Conservation (phyloP, 768 basidiomycete genomes). For the Sarcodon sp. region DNA sequence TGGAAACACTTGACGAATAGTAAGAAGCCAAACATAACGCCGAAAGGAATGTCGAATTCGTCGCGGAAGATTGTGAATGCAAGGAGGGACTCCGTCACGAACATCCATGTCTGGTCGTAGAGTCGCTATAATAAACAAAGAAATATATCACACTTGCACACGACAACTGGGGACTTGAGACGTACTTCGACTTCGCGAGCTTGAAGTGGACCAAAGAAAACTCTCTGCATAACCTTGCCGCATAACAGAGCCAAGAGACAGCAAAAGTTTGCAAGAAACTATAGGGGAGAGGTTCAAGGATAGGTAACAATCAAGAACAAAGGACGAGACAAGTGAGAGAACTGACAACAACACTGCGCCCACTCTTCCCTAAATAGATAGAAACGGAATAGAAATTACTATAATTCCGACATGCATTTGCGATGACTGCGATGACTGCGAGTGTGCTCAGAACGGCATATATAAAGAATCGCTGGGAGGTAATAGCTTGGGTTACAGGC, state of each 20-base stretch:
- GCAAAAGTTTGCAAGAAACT: constrained; percentile 90
- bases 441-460: constrained; percentile 58
- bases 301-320: neutral
- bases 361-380: constrained; percentile 87
- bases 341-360: constrained; percentile 81
- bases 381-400: constrained; percentile 92
- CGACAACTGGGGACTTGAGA: neutral
- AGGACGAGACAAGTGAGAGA: neutral
- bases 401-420: constrained; percentile 69
- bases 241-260: constrained; percentile 64
- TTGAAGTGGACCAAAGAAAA: constrained; percentile 87
- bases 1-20: constrained; percentile 96
- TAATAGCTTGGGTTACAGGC: constrained; percentile 34
- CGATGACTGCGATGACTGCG: constrained; percentile 60
- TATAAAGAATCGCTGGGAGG: constrained; percentile 51
- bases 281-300: neutral
- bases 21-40: constrained; percentile 87
- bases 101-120: constrained; percentile 95
- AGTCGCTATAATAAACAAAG: constrained; percentile 51
- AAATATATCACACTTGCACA: neutral
- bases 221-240: constrained; percentile 65
- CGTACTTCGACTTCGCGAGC: constrained; percentile 86
- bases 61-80: constrained; percentile 97
- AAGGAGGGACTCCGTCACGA: constrained; percentile 90
- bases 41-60: constrained; percentile 88